These are phyloP conservation scores for Mycena pura DNA, from an alignment of 768 basidiomycete species.

Conservation along the genomic window DNA sequence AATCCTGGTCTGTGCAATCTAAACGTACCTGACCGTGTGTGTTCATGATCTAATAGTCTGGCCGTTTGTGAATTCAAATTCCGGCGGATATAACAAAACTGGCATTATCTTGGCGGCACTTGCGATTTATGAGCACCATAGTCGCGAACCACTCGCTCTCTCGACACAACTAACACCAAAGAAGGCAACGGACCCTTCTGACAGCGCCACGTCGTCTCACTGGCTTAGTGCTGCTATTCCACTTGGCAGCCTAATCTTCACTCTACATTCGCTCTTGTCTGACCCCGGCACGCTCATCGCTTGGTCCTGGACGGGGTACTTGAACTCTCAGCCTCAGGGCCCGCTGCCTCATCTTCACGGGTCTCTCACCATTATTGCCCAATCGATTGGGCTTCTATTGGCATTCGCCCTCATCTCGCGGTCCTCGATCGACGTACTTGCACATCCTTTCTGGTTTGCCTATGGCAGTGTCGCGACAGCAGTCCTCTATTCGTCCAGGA, in stretches of 20 bases:
- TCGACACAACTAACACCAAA: background rate
- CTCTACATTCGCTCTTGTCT: conserved; percentile 72
- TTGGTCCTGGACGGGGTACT: conserved; percentile 92
- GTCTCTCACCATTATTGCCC: conserved; percentile 69
- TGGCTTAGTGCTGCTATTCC: conserved; percentile 53
- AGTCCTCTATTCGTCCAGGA: conserved; percentile 61
- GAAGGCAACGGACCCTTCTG: background rate
- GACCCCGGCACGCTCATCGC: conserved; percentile 82
- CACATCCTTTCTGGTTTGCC: conserved; percentile 58
- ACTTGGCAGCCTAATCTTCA: conserved; percentile 73
- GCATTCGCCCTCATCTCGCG: conserved; percentile 27
- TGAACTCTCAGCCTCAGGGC: conserved; percentile 62
- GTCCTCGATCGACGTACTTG: conserved; percentile 35
- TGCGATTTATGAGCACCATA: conserved; percentile 62
- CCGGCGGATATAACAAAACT: conserved; percentile 73
- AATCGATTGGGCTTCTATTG: conserved; percentile 61
- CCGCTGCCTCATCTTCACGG: conserved; percentile 77
- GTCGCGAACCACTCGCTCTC: conserved; percentile 41
- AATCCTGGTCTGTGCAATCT: conserved; percentile 66
- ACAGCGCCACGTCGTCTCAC: conserved; percentile 1
- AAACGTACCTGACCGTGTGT: background rate
- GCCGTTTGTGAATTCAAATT: conserved; percentile 72
- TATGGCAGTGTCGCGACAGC: conserved; percentile 61
- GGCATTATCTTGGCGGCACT: conserved; percentile 65
- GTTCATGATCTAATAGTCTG: conserved; percentile 58